Evolutionary conservation across 495 filamentous ascomycete species (phyloP), one percentile per base, ranked within the genome.

Genomic region (Aspergillus panamensis): DNA sequence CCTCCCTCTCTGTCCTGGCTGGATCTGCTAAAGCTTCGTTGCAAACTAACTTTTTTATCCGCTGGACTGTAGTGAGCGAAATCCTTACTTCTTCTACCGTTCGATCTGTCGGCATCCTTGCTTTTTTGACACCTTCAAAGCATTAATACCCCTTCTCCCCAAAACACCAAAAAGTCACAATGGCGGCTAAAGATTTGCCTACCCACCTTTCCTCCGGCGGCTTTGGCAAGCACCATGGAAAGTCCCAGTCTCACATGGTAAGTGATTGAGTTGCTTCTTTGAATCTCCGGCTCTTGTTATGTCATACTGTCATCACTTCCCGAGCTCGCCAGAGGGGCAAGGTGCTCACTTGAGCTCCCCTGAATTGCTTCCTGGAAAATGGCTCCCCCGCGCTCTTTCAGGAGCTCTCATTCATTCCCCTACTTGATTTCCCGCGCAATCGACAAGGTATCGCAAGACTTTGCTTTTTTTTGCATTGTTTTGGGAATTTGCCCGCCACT

Each of bases 221-320:
- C 62, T 78, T 82, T 63, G 73, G 75, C 57, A 90, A 89, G 76
- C 92, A 96, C 69, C 92, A 97, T 74, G 92, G 91, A 65, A 97
- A 97, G 83, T 87, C 91, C 53, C 89, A 92, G 69, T 95, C 91
- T 35, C 92, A 96, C 74, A 90, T 97, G 88, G 92, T 96, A 76
- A 86, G 92, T 90, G 32, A 8, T 17, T 32, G 16, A 32, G 3
- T 40, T 39, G 35, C 10, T 39, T 39, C 10, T 25, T 25, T 25
- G 25, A 25, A 25, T 25, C 25, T 25, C 25, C 25, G 5, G 25
- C 5, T 25, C 25, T 25, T 5, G 25, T 25, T 25, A 25, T 25
- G 25, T 25, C 25, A 25, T 25, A 25, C 25, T 25, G 25, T 25
- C 25, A 25, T 25, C 25, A 25, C 25, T 25, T 5, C 25, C 25